These are phyloP conservation scores for Leucocoprinus birnbaumii DNA, from an alignment of 768 basidiomycete genomes.

Conservation along the genomic window DNA sequence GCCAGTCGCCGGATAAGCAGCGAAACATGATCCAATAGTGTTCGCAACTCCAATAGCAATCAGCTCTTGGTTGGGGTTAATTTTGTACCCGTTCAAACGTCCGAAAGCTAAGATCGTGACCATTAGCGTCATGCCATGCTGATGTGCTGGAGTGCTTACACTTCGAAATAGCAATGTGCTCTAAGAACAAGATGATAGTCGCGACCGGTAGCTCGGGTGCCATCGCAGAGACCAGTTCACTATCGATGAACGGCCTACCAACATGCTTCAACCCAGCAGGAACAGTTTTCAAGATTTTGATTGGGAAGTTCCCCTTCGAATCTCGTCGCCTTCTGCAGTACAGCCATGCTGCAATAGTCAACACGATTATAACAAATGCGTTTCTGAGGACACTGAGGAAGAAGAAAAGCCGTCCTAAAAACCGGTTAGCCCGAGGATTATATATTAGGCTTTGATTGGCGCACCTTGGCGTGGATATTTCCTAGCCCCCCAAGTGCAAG, in stretches of 20 bases:
- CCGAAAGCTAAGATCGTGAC: constrained; percentile 68
- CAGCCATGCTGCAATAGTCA: constrained; percentile 87
- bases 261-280: constrained; percentile 79
- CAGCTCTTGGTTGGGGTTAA: constrained; percentile 90
- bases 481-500: constrained; percentile 46
- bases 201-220: constrained; percentile 77
- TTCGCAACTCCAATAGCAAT: constrained; percentile 98
- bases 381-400: constrained; percentile 76
- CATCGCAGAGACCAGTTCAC: constrained; percentile 59
- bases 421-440: background rate
- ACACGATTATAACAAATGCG: constrained; percentile 84
- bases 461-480: constrained; percentile 63
- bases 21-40: constrained; percentile 85
- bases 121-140: constrained; percentile 1
- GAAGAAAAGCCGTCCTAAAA: constrained; percentile 65
- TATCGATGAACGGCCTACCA: constrained; percentile 36
- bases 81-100: constrained; percentile 92
- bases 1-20: constrained; percentile 94
- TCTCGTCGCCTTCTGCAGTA: constrained; percentile 65
- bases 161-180: constrained; percentile 98
- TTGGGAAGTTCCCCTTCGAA: constrained; percentile 68
- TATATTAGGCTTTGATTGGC: constrained; percentile 13
- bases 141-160: constrained; percentile 42
- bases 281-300: constrained; percentile 80
- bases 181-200: constrained; percentile 86